Evolutionary conservation across 192 early-diverging fungal species (phyloP), one percentile per base, ranked within the genome.

Genomic region (Backusella morwellensis): DNA sequence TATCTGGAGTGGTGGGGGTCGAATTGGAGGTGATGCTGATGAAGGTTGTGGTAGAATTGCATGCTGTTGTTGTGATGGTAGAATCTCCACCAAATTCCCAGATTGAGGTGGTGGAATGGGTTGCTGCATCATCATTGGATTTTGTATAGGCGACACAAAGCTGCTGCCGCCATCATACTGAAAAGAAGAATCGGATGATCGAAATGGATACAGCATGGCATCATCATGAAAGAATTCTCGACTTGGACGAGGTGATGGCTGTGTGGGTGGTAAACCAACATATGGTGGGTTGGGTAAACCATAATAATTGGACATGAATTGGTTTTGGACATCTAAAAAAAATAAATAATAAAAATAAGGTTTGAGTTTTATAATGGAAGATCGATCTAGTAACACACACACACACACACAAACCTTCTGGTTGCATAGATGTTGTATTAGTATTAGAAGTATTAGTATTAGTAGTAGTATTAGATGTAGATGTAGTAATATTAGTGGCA

Each of bases 241-340:
- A 12, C 23, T 23, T 17, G 40, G 41, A 9, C 70, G 41, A 19
- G 40, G 40, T 7, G 41, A 32, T 4, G 70, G 70, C 26, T 72
- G 42, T 26, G 70, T 72, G 15, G 70, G 70, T 32, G 70, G 70
- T 47, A 72, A 6, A 14, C 70, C 70, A 15, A 72, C 42, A 34
- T 72, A 72, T 9, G 70, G 69, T 6, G 40, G 69, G 12, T 36
- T 19, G n/a, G 69, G 36, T 29, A 70, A 23, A 44, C 40, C 70
- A 14, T 72, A 47, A 34, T 50, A 78, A 73, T 7, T 72, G 75
- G 73, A 50, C 63, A 78, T 77, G 21, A 56, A 56, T 23, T n/a
- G 54, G 21, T 56, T 56, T 23, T 56, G 52, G 9, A 56, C 54
- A 56, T 56, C 54, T 56, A 56, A 15, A 15, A 11, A 40, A 40